These are phyloP conservation scores for Nelumbo lutea DNA, from an alignment of 164 flowering plant genomes.

Conservation along the genomic window DNA sequence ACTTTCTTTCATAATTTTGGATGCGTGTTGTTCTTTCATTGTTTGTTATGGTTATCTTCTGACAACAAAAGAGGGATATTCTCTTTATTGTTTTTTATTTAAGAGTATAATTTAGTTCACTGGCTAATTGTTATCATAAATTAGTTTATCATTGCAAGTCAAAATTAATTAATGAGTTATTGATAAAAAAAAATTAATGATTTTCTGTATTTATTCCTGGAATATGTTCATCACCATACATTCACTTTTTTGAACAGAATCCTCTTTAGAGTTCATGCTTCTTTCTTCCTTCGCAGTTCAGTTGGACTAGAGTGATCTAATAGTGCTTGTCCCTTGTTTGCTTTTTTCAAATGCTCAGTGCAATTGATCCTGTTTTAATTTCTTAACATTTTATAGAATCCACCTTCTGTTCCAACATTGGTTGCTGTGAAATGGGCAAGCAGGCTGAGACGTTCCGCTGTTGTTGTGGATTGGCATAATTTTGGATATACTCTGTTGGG, in stretches of 20 bases:
- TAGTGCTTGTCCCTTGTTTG: background rate
- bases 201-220: too few relatives aligned
- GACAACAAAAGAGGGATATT: background rate
- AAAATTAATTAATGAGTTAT: too few relatives aligned
- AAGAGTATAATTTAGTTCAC: too few relatives aligned
- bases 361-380: slow-evolving; percentile 7
- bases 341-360: background rate
- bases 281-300: background rate
- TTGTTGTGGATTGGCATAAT: slow-evolving; percentile 93
- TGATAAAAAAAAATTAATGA: too few relatives aligned
- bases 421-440: slow-evolving; percentile 90
- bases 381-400: slow-evolving; percentile 52
- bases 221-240: too few relatives aligned
- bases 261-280: background rate
- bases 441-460: slow-evolving; percentile 55
- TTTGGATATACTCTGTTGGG: slow-evolving; percentile 87
- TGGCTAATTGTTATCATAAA: too few relatives aligned
- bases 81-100: too few relatives aligned
- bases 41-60: background rate
- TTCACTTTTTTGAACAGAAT: too few relatives aligned
- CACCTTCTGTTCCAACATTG: slow-evolving; percentile 95
- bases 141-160: too few relatives aligned
- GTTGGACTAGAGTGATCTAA: background rate
- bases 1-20: background rate
- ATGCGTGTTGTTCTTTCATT: background rate